phyloP scores from a whole-genome alignment of 352 stramenopile genomes.

The Phytopythium vexans region DNA sequence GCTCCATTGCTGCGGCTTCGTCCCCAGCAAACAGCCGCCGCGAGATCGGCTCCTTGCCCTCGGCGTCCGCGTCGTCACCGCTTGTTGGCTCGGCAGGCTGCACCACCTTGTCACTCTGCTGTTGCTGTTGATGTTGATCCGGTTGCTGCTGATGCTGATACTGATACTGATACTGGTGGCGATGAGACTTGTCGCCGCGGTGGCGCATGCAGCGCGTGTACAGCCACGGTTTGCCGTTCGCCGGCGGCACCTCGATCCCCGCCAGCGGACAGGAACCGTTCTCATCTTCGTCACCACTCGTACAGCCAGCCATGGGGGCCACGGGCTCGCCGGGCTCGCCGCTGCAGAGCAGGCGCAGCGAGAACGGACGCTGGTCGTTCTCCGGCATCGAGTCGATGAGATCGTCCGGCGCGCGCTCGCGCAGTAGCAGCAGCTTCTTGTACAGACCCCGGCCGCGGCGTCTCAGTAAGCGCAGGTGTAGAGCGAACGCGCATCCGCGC shows the following conservation, averaged over 20 bases:
- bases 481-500: slow-evolving; percentile 40
- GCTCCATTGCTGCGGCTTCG: neutral
- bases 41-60: too few relatives aligned
- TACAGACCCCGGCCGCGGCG: slow-evolving; percentile 34
- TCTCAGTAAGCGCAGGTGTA: slow-evolving; percentile 35
- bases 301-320: neutral
- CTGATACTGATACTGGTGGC: slow-evolving; percentile 2
- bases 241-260: neutral
- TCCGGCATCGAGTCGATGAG: neutral
- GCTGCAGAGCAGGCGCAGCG: neutral
- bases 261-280: neutral
- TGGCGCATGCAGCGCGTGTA: slow-evolving; percentile 7
- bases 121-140: neutral
- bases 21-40: too few relatives aligned
- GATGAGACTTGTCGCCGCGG: slow-evolving; percentile 2
- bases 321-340: neutral
- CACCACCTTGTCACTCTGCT: too few relatives aligned
- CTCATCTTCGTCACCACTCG: too few relatives aligned
- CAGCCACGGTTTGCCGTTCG: neutral
- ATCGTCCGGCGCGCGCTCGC: slow-evolving; percentile 6
- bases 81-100: too few relatives aligned
- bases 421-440: slow-evolving; percentile 24
- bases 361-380: neutral
- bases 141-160: neutral
- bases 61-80: too few relatives aligned